These are phyloP conservation scores for Pseudonitzschia multistriata DNA, from an alignment of 108 stramenopile genomes.

Conservation along the genomic window DNA sequence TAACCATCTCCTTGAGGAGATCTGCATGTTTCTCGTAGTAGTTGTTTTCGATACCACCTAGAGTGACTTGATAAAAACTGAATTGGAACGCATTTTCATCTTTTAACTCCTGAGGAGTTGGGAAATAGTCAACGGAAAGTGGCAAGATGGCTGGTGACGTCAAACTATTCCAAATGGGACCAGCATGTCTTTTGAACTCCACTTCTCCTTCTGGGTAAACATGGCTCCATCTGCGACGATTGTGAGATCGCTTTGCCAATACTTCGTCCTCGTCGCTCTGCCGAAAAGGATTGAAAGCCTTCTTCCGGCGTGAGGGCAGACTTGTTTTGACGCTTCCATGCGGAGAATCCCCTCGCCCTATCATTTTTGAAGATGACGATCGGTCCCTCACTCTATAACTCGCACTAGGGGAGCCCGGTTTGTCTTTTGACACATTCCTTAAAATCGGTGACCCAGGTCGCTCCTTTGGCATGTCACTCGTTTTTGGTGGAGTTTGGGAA, in stretches of 20 bases:
- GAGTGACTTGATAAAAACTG: constrained; percentile 71
- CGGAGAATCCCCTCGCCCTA: constrained; percentile 9
- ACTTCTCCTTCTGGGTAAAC: constrained; percentile 92
- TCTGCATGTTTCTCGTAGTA: constrained; percentile 74
- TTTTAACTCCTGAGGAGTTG: constrained; percentile 80
- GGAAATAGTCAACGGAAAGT: constrained; percentile 92
- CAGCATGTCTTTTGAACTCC: constrained; percentile 80
- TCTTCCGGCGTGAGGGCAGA: constrained; percentile 36
- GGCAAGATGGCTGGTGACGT: constrained; percentile 96
- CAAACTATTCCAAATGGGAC: constrained; percentile 95
- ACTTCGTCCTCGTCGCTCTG: constrained; percentile 91
- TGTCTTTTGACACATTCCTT: background rate
- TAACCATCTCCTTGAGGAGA: constrained; percentile 86
- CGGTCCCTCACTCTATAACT: background rate
- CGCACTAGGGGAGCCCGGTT: background rate
- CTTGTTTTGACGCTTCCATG: constrained; percentile 4
- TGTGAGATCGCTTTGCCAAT: constrained; percentile 89
- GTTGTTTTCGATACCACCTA: constrained; percentile 72
- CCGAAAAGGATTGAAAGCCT: constrained; percentile 89
- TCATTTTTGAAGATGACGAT: background rate
- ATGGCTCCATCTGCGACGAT: constrained; percentile 94
- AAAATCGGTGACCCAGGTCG: constrained; percentile 8
- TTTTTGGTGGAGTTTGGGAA: constrained; percentile 2
- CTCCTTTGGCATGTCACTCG: background rate
- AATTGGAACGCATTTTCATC: constrained; percentile 66